These are phyloP conservation scores for Marasmius oreades DNA, from an alignment of 1,284 basidiomycete genomes.

Conservation along the genomic window DNA sequence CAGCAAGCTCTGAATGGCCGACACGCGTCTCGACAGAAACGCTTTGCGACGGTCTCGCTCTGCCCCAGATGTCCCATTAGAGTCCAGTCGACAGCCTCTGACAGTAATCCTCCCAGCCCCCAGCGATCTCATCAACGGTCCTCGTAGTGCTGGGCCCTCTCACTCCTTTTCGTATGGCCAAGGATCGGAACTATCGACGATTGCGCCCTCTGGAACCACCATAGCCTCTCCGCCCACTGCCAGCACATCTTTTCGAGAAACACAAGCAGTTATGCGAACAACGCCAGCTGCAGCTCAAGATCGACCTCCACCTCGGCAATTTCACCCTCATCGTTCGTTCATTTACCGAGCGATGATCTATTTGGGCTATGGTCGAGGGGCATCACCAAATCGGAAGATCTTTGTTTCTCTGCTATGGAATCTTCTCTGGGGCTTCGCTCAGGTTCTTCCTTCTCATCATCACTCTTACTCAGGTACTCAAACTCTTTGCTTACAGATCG, in stretches of 20 bases:
- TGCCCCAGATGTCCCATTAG: constrained; percentile 10
- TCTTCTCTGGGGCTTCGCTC: constrained; percentile 48
- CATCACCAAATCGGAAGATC: constrained; percentile 52
- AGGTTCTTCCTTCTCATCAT: constrained; percentile 40
- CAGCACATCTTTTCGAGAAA: neutral
- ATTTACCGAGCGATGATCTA: constrained; percentile 36
- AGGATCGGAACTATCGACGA: neutral
- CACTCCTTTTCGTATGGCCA: neutral
- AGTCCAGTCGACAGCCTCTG: neutral
- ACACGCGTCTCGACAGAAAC: neutral
- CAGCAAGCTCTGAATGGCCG: neutral
- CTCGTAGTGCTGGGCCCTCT: constrained; percentile 11
- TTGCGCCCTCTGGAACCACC: neutral
- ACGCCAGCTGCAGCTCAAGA: constrained; percentile 5
- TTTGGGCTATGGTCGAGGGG: constrained; percentile 56
- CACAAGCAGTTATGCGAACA: neutral
- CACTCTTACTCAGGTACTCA: neutral
- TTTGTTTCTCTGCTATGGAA: constrained; percentile 56
- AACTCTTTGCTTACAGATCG: constrained; percentile 35
- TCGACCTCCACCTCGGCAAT: constrained; percentile 8
- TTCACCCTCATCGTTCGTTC: constrained; percentile 21
- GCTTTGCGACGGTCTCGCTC: constrained; percentile 12
- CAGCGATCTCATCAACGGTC: neutral
- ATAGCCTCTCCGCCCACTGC: neutral
- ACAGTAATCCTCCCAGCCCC: neutral